These are phyloP conservation scores for Trematosphaeria pertusa DNA, from an alignment of 2,329 filamentous ascomycete genomes.

Conservation along the genomic window DNA sequence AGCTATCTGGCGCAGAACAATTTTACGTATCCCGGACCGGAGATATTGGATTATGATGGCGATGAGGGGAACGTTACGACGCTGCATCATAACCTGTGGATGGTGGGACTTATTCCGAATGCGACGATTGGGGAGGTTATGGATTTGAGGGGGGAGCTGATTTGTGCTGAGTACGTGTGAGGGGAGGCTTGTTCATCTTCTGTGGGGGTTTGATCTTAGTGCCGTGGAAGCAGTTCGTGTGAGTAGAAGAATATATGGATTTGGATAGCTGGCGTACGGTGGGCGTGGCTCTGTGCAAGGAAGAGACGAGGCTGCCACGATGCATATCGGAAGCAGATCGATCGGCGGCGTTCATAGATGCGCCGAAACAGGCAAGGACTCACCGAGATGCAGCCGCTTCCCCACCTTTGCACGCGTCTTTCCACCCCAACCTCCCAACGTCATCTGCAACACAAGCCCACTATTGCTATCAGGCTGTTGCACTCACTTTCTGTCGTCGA, in stretches of 20 bases:
- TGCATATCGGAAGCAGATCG: slow-evolving; percentile 5
- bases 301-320: too few species aligned
- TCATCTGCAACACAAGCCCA: slow-evolving; percentile 20
- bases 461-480: slow-evolving; percentile 3
- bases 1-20: slow-evolving; percentile 7
- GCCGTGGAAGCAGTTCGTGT: too few species aligned
- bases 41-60: slow-evolving; percentile 12
- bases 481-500: slow-evolving; percentile 16
- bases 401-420: slow-evolving; percentile 33
- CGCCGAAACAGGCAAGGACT: slow-evolving; percentile 24
- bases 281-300: too few species aligned
- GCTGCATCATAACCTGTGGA: slow-evolving; percentile 16
- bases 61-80: slow-evolving; percentile 14
- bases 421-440: slow-evolving; percentile 34
- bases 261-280: too few species aligned
- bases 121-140: slow-evolving; percentile 15
- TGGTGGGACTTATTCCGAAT: slow-evolving; percentile 13
- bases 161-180: slow-evolving; percentile 16
- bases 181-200: background rate
- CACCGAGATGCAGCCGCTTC: slow-evolving; percentile 32
- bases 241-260: too few species aligned
- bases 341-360: slow-evolving; percentile 9
- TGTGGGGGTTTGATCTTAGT: too few species aligned
- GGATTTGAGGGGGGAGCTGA: slow-evolving; percentile 9
- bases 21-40: slow-evolving; percentile 4